A percentile compares a stretch with the other conserved stretches of the same genome.
These are phyloP conservation scores for Penicillium diatomitis DNA, from an alignment of 495 filamentous ascomycete genomes.

Conservation along the genomic window DNA sequence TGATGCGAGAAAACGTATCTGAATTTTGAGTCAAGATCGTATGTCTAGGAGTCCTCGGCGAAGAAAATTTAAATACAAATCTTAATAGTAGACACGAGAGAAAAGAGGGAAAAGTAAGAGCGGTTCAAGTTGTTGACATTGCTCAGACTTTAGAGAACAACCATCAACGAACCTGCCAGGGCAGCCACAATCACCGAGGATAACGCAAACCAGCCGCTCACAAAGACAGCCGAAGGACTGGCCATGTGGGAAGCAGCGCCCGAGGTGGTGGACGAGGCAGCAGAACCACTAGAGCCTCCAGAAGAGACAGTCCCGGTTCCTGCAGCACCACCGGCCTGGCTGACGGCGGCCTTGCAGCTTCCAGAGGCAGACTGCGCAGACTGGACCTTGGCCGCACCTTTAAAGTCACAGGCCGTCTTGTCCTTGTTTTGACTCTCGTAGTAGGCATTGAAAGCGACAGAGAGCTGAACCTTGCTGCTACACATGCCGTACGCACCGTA, in stretches of 20 bases:
- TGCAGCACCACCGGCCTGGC: constrained; percentile 49
- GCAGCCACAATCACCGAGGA: constrained; percentile 58
- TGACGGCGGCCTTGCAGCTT: constrained; percentile 45
- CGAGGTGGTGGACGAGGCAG: constrained; percentile 15
- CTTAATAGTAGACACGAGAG: too few relatives aligned
- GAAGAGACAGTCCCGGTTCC: constrained; percentile 56
- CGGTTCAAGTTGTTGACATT: too few relatives aligned
- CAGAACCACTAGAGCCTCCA: constrained; percentile 26
- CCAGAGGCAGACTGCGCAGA: constrained; percentile 37
- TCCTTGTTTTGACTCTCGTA: constrained; percentile 45
- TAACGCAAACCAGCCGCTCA: constrained; percentile 4
- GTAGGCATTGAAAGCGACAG: constrained; percentile 72
- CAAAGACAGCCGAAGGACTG: constrained; percentile 2
- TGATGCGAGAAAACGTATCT: too few relatives aligned
- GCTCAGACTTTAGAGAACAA: constrained; percentile 28
- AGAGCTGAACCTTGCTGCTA: constrained; percentile 62
- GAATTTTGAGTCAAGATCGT: too few relatives aligned
- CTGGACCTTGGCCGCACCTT: constrained; percentile 50
- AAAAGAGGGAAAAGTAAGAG: too few relatives aligned
- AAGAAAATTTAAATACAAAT: too few relatives aligned
- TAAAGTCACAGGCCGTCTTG: constrained; percentile 66
- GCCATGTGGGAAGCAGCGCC: constrained; percentile 28
- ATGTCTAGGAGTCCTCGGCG: too few relatives aligned
- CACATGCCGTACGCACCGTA: constrained; percentile 90
- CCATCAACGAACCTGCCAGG: constrained; percentile 59